These are phyloP conservation scores for Trichosanthes truncata DNA, from an alignment of 306 rosid species.

Conservation along the genomic window DNA sequence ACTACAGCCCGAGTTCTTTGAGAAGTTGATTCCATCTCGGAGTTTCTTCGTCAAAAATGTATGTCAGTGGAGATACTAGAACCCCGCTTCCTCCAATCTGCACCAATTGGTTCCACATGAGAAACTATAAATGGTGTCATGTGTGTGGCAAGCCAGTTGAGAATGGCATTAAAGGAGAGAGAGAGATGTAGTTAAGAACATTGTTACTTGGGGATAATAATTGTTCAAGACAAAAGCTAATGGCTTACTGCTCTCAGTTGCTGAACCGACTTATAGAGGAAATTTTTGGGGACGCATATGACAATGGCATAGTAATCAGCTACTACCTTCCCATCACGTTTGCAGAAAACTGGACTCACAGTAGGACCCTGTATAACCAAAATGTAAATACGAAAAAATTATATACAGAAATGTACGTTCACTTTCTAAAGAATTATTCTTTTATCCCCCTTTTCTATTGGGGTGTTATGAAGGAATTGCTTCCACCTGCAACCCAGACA, in stretches of 20 bases:
- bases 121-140: not conserved
- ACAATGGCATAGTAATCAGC: slow-evolving; percentile 80
- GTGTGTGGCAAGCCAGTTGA: not conserved
- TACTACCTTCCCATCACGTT: slow-evolving; percentile 46
- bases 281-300: slow-evolving; percentile 79
- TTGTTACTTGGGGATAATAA: not conserved
- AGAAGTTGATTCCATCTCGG: slow-evolving; percentile 89
- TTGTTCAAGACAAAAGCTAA: slow-evolving; percentile 1
- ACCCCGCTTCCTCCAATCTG: slow-evolving; percentile 98
- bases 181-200: not conserved
- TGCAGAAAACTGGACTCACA: slow-evolving; percentile 73
- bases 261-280: slow-evolving; percentile 69
- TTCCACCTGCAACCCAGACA: slow-evolving; percentile 83
- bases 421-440: not conserved
- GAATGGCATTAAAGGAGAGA: not conserved
- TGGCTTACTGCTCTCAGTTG: slow-evolving; percentile 82
- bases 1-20: slow-evolving; percentile 51
- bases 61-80: slow-evolving; percentile 87
- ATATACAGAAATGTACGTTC: not conserved
- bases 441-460: not conserved
- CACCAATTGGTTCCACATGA: slow-evolving; percentile 12
- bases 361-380: slow-evolving; percentile 73
- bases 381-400: not conserved
- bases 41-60: slow-evolving; percentile 93
- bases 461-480: not conserved